Evolutionary conservation across 805 yeast genomes (phyloP).

Genomic region (Saturnispora kantuleensis): DNA sequence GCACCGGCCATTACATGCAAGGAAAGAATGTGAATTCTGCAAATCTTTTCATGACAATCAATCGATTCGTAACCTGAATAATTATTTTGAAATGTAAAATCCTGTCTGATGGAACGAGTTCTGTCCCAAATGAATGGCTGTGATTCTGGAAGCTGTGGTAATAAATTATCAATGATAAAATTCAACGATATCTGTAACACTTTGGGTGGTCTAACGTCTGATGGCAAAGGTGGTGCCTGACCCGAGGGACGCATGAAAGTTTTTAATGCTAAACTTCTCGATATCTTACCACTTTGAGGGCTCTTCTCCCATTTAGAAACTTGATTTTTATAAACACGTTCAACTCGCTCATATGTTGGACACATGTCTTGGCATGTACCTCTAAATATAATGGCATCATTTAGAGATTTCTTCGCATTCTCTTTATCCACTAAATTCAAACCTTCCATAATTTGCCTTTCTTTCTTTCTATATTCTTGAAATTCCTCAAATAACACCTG

Average conservation of each 20-base stretch:
- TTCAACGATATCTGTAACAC: conserved; percentile 57
- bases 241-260: conserved; percentile 97
- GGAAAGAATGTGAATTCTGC: conserved; percentile 73
- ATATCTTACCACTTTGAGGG: conserved; percentile 46
- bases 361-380: conserved; percentile 95
- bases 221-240: conserved; percentile 94
- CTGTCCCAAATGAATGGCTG: conserved; percentile 96
- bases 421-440: conserved; percentile 82
- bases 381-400: conserved; percentile 76
- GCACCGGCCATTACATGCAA: conserved; percentile 79
- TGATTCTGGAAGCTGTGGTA: conserved; percentile 65
- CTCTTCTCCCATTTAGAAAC: conserved; percentile 72
- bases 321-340: conserved; percentile 80
- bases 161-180: conserved; percentile 54
- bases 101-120: conserved; percentile 93
- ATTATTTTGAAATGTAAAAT: conserved; percentile 91
- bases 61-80: conserved; percentile 89
- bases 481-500: conserved; percentile 69
- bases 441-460: conserved; percentile 68
- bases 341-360: conserved; percentile 82
- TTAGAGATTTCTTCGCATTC: conserved; percentile 69
- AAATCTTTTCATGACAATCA: conserved; percentile 86
- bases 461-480: conserved; percentile 62
- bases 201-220: conserved; percentile 92
- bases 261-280: conserved; percentile 60